phyloP scores from a whole-genome alignment of 139 green algal species.

The Astrephomene gubernaculifera region DNA sequence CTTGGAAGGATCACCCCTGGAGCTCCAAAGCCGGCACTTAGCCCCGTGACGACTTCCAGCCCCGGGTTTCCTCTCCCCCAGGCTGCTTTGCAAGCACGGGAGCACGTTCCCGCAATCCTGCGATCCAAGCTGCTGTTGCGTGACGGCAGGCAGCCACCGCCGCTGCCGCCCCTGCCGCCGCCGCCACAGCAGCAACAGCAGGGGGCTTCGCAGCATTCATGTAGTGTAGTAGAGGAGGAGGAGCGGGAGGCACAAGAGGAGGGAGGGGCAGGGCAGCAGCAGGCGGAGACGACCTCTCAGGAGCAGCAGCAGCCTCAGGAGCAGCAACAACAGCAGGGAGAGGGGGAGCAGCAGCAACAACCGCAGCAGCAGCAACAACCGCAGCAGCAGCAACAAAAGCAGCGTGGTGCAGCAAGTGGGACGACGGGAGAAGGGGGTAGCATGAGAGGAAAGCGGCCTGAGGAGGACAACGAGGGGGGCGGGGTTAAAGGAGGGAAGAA shows the following conservation, averaged over 20 bases:
- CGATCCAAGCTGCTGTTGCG: conserved; percentile 20
- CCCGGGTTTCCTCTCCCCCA: background rate
- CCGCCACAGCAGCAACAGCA: background rate
- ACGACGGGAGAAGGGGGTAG: too few relatives aligned
- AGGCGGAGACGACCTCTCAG: background rate
- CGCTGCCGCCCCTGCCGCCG: conserved; percentile 31
- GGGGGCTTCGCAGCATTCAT: too few relatives aligned
- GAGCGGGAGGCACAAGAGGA: conserved; percentile 1
- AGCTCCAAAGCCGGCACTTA: too few relatives aligned
- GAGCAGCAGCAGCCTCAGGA: background rate
- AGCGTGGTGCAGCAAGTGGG: too few relatives aligned
- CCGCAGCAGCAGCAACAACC: too few relatives aligned
- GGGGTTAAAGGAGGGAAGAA: background rate
- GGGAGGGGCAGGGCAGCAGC: background rate
- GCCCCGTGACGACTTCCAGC: too few relatives aligned
- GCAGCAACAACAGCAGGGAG: background rate
- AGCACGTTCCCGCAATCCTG: conserved; percentile 22
- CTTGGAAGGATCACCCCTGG: too few relatives aligned
- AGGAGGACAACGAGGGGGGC: too few relatives aligned
- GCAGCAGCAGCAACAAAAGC: too few relatives aligned
- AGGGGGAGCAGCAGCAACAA: too few relatives aligned
- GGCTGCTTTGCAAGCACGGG: conserved; percentile 2
- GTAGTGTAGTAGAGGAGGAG: conserved; percentile 2
- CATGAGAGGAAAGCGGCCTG: too few relatives aligned
- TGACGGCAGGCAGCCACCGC: background rate